Percentiles rank a stretch among this genome's conserved stretches.
These are phyloP conservation scores for Wickerhamomyces sp. DNA, from an alignment of 1,139 yeast species.

Conservation along the genomic window DNA sequence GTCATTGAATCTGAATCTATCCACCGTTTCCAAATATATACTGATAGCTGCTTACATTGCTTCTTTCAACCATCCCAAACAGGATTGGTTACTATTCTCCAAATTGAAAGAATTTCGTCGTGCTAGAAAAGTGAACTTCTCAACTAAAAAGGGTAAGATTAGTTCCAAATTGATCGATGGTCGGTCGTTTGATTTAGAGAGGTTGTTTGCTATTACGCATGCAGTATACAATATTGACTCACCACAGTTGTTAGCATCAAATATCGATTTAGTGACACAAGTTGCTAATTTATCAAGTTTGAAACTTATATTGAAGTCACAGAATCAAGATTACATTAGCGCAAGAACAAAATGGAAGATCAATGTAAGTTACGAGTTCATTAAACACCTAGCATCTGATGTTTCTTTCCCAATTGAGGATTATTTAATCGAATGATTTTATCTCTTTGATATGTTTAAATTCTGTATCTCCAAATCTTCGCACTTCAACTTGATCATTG, in stretches of 20 bases:
- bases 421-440: conserved; percentile 34
- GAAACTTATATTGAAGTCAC: conserved; percentile 45
- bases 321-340: conserved; percentile 46
- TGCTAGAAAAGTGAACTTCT: conserved; percentile 33
- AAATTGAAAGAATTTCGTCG: conserved; percentile 46
- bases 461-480: conserved; percentile 30
- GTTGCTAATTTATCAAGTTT: conserved; percentile 56
- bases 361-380: conserved; percentile 51
- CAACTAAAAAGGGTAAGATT: conserved; percentile 37
- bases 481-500: conserved; percentile 42
- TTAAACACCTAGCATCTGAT: conserved; percentile 46
- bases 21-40: conserved; percentile 54
- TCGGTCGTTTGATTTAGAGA: conserved; percentile 60
- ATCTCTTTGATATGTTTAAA: conserved; percentile 23
- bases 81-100: conserved; percentile 59
- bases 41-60: conserved; percentile 69
- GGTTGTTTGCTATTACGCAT: conserved; percentile 61
- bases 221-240: conserved; percentile 40
- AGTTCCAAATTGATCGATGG: conserved; percentile 56
- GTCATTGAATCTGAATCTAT: conserved; percentile 36
- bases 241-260: conserved; percentile 30
- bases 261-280: conserved; percentile 51
- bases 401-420: conserved; percentile 51
- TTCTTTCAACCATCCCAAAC: conserved; percentile 56
- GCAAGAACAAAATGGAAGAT: conserved; percentile 64